Conservation (phyloP, 208 protist genomes). For the Acanthamoeba lenticulata region DNA sequence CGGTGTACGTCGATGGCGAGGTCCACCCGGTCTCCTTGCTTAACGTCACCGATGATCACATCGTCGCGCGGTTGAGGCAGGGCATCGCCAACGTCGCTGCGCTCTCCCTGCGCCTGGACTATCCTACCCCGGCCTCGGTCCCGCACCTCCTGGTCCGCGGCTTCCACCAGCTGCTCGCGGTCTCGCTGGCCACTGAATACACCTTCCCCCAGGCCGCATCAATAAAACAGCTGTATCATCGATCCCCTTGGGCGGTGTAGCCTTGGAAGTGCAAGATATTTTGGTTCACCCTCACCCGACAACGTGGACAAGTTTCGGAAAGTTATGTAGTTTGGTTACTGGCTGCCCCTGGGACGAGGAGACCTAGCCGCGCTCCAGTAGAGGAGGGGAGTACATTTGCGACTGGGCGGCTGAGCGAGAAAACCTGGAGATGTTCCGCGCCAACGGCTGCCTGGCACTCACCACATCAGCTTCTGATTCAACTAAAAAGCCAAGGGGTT, state of each 20-base stretch:
- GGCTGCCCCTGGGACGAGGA: too few relatives aligned
- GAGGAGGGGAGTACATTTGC: too few relatives aligned
- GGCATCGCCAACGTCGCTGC: conserved; percentile 94
- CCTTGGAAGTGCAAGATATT: too few relatives aligned
- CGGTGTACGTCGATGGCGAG: conserved; percentile 96
- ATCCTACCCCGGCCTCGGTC: conserved; percentile 94
- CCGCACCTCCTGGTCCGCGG: conserved; percentile 95
- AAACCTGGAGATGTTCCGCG: too few relatives aligned
- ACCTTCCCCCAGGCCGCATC: conserved; percentile 79
- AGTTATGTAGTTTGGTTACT: too few relatives aligned
- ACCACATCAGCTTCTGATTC: background rate
- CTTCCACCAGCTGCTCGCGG: conserved; percentile 97
- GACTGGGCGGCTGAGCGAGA: too few relatives aligned
- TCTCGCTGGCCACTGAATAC: conserved; percentile 94
- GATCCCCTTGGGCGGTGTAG: too few relatives aligned
- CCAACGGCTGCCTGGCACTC: too few relatives aligned
- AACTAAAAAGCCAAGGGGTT: too few relatives aligned
- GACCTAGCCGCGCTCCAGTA: too few relatives aligned
- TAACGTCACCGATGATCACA: conserved; percentile 93
- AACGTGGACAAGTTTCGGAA: too few relatives aligned
- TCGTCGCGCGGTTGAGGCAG: conserved; percentile 90
- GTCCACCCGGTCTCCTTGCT: conserved; percentile 95
- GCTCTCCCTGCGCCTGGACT: conserved; percentile 94
- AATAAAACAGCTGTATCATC: background rate
- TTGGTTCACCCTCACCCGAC: too few relatives aligned